Conservation (phyloP, 75 land plant genomes). For the Picea sitchensis region DNA sequence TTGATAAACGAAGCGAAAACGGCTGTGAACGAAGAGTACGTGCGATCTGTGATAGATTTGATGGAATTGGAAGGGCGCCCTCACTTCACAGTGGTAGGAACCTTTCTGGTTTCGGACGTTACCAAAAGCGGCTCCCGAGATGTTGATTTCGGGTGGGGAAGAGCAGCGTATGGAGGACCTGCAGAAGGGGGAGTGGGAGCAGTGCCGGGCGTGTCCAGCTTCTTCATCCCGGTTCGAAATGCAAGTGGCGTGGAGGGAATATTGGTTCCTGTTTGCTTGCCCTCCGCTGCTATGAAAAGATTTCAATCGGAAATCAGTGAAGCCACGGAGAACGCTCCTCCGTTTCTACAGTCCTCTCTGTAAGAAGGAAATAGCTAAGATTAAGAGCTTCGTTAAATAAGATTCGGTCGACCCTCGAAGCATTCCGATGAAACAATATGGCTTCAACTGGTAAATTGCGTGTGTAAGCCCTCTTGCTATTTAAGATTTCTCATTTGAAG, state of each 20-base stretch:
- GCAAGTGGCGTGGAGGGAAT: constrained; percentile 27
- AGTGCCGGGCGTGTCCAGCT: constrained; percentile 3
- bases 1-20: constrained; percentile 54
- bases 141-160: constrained; percentile 54
- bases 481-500: too few relatives aligned
- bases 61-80: constrained; percentile 38
- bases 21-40: constrained; percentile 50
- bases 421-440: too few relatives aligned
- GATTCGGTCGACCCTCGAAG: too few relatives aligned
- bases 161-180: constrained; percentile 11
- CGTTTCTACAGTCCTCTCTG: too few relatives aligned
- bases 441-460: too few relatives aligned
- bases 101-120: constrained; percentile 35
- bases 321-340: too few relatives aligned
- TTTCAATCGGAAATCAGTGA: constrained; percentile 18
- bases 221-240: constrained; percentile 5
- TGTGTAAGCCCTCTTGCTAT: too few relatives aligned
- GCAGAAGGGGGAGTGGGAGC: constrained; percentile 5
- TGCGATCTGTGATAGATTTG: constrained; percentile 58
- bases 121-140: constrained; percentile 22
- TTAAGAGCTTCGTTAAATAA: too few relatives aligned
- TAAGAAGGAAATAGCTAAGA: too few relatives aligned
- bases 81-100: constrained; percentile 19
- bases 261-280: constrained; percentile 37
- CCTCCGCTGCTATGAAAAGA: constrained; percentile 29